phyloP scores from a whole-genome alignment of 768 basidiomycete species.

The Mycena sanguinolenta region DNA sequence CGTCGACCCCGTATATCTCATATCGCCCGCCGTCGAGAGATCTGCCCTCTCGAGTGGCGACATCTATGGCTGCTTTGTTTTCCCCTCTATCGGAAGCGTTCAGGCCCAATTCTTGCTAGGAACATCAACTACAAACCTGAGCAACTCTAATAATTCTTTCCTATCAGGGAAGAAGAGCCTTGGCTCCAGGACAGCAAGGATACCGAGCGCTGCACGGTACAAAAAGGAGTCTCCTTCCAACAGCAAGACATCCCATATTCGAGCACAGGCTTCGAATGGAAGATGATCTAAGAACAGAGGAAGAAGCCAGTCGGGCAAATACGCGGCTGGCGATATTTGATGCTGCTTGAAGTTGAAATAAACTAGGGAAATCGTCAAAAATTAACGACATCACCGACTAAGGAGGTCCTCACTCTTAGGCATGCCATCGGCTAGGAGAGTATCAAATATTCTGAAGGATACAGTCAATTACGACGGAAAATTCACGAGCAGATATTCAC shows the following conservation, averaged over 20 bases:
- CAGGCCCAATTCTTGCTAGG: conserved; percentile 16
- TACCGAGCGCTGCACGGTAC: conserved; percentile 86
- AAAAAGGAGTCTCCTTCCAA: conserved; percentile 93
- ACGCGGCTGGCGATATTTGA: conserved; percentile 88
- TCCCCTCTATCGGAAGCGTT: conserved; percentile 69
- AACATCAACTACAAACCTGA: conserved; percentile 60
- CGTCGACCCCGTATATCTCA: conserved; percentile 88
- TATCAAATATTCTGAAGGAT: conserved; percentile 85
- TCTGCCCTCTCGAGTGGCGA: conserved; percentile 79
- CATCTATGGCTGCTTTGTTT: conserved; percentile 85
- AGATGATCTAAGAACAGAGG: conserved; percentile 88
- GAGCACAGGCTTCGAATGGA: conserved; percentile 91
- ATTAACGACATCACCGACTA: conserved; percentile 1
- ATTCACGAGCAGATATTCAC: conserved; percentile 50
- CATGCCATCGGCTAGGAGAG: conserved; percentile 92
- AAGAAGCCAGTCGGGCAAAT: conserved; percentile 85
- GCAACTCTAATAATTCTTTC: conserved; percentile 81
- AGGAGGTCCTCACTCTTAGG: conserved; percentile 77
- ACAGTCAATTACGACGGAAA: background rate
- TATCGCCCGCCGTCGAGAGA: conserved; percentile 80
- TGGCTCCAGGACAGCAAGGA: conserved; percentile 86
- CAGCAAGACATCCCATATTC: conserved; percentile 89
- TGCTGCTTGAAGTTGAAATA: conserved; percentile 97
- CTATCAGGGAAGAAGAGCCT: conserved; percentile 91
- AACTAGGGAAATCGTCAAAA: conserved; percentile 58